phyloP scores from a whole-genome alignment of 2,329 filamentous ascomycete genomes.

The Scopulariopsis brevicaulis region DNA sequence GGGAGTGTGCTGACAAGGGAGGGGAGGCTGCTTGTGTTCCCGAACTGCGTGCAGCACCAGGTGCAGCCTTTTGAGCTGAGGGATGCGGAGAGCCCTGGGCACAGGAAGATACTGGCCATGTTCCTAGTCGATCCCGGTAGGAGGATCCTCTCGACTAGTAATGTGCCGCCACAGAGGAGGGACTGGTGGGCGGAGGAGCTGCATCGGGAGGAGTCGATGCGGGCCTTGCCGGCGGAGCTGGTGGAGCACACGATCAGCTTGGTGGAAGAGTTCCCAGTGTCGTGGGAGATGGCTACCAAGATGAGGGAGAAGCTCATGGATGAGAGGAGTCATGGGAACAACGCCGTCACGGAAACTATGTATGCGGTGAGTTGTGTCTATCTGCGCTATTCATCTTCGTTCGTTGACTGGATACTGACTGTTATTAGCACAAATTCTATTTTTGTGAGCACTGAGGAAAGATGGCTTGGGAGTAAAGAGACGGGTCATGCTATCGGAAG shows the following conservation, averaged over 20 bases:
- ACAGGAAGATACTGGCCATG: constrained; percentile 43
- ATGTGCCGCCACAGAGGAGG: constrained; percentile 24
- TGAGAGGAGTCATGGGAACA: constrained; percentile 12
- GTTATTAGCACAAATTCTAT: neutral
- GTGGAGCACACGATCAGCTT: constrained; percentile 15
- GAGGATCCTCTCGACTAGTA: constrained; percentile 32
- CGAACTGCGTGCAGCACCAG: constrained; percentile 31
- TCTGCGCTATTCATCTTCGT: neutral
- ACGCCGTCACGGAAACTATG: neutral
- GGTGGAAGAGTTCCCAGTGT: constrained; percentile 11
- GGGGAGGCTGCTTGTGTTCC: constrained; percentile 32
- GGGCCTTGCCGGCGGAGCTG: constrained; percentile 16
- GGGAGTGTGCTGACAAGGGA: constrained; percentile 27
- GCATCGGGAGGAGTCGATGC: constrained; percentile 20
- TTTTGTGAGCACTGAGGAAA: neutral
- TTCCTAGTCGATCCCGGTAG: constrained; percentile 46
- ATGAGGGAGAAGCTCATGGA: constrained; percentile 25
- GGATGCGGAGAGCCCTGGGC: constrained; percentile 37
- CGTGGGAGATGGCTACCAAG: constrained; percentile 22
- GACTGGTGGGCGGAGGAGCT: constrained; percentile 30
- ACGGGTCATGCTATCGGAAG: neutral
- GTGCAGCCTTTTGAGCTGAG: constrained; percentile 35
- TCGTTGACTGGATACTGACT: neutral
- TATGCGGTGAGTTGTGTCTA: neutral
- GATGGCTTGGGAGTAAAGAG: neutral